Evolutionary conservation across 768 basidiomycete species (phyloP), one percentile per base, ranked within the genome.

Genomic region (Austroboletus festivus): DNA sequence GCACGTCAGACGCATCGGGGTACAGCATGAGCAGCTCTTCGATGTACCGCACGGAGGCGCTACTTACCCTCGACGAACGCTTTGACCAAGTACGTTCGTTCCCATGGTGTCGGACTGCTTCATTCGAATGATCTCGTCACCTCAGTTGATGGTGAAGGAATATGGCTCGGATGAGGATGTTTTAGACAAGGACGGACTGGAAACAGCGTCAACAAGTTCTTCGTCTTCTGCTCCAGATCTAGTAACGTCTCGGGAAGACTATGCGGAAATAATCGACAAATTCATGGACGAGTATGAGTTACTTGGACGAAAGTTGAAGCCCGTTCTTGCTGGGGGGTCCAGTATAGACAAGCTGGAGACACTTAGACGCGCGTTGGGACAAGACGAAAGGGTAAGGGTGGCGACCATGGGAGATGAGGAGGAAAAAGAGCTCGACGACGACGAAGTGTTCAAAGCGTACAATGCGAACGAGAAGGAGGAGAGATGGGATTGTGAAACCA

Each of bases 21-120:
- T 95, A 95, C 74, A 91, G 88, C 63, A 97, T 99, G 93, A 95
- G 89, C 65, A 93, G 91, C 59, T 93, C 92, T 3, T 92, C 92
- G 13, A 92, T 98, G 89, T 89, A 82, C 70, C 82, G 96, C 38
- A 98, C 90, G 55, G 87, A 93, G 57, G 85, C 91, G 1, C 69
- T 98, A 23, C 82, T 89, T 44, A 86, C 84, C 2, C 73, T 99
- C 37, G 96, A 99, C 61, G 92, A 97, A 61, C 80, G 85, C 11
- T 99, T 98, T 62, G 94, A 98, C 59, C 83, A 92, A 77, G 96
- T 92, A 56, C 53, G 77, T 60, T 18, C 21, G 34, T 46, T n/a
- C n/a, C 5, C 28, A 28, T 31, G 11, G 23, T 30, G 13, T 38
- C 33, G 38, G 16, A 22, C 21, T 41, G 26, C 28, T 22, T 44